Percentiles rank a stretch among this genome's conserved stretches.
Conservation (phyloP, 495 filamentous ascomycete species). For the Penicillium cinerascens region DNA sequence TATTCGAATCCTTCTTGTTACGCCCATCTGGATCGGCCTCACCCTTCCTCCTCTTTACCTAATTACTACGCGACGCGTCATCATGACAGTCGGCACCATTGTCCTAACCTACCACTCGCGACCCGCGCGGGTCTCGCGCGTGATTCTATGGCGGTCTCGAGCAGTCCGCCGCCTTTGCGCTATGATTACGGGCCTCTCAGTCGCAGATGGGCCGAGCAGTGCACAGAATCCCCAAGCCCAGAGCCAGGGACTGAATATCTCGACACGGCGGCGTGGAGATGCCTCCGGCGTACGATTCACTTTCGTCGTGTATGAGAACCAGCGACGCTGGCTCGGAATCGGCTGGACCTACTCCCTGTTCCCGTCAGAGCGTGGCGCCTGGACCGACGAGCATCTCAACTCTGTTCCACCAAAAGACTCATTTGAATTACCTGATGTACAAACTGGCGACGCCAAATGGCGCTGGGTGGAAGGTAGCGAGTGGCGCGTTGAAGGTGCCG, state of each 20-base stretch:
- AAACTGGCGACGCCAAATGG: constrained; percentile 78
- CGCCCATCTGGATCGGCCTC: constrained; percentile 79
- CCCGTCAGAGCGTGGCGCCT: constrained; percentile 80
- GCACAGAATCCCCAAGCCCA: constrained; percentile 32
- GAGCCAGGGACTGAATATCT: constrained; percentile 42
- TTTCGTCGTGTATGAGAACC: constrained; percentile 94
- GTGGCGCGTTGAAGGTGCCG: constrained; percentile 84
- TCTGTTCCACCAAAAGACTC: constrained; percentile 69
- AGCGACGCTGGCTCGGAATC: constrained; percentile 89
- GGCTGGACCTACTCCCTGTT: constrained; percentile 93
- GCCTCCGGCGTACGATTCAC: constrained; percentile 86
- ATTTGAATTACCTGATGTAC: constrained; percentile 85
- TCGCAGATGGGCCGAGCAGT: constrained; percentile 44
- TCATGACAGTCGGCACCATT: constrained; percentile 75
- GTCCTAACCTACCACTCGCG: constrained; percentile 87
- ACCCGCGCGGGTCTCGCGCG: constrained; percentile 77
- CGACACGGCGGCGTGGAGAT: constrained; percentile 51
- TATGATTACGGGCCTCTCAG: constrained; percentile 74
- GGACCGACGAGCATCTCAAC: constrained; percentile 96
- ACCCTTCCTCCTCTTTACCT: constrained; percentile 79
- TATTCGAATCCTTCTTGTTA: constrained; percentile 80
- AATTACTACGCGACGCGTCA: constrained; percentile 80
- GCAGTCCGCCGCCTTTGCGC: constrained; percentile 62
- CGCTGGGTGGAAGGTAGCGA: constrained; percentile 80
- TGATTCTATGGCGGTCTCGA: constrained; percentile 85